phyloP scores from a whole-genome alignment of 768 basidiomycete species.

The Hortiboletus flavorubellus region DNA sequence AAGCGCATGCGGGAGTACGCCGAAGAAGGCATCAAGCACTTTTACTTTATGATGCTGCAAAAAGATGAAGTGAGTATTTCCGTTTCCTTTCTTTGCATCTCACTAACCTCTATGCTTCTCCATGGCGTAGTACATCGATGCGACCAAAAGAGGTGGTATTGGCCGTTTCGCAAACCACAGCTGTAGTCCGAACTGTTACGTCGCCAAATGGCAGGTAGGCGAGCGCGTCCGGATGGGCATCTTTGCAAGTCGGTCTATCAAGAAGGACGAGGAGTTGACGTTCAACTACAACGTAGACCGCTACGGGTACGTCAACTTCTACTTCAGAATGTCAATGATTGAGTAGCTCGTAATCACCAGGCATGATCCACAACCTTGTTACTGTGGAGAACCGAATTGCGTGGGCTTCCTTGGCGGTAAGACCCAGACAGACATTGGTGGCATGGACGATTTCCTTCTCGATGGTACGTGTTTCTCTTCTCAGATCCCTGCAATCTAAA shows the following conservation, averaged over 20 bases:
- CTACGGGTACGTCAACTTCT: constrained; percentile 69
- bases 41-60: constrained; percentile 99
- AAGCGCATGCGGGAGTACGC: constrained; percentile 95
- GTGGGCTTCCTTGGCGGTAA: constrained; percentile 97
- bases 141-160: constrained; percentile 94
- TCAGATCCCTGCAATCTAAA: neutral
- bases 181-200: constrained; percentile 96
- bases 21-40: constrained; percentile 89
- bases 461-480: constrained; percentile 54
- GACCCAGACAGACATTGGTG: constrained; percentile 93
- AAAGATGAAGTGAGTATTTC: constrained; percentile 80
- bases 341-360: constrained; percentile 36
- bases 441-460: constrained; percentile 92
- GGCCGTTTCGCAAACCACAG: constrained; percentile 98
- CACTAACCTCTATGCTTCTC: neutral
- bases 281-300: constrained; percentile 99
- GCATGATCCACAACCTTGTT: constrained; percentile 92
- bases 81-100: neutral
- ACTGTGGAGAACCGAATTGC: constrained; percentile 94
- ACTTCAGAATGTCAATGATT: neutral
- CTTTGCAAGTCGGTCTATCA: constrained; percentile 81
- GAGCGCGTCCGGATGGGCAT: constrained; percentile 93
- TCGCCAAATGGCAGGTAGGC: constrained; percentile 97
- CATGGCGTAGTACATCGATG: constrained; percentile 81
- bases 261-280: constrained; percentile 84